These are phyloP conservation scores for Pestalotiopsis sp. DNA, from an alignment of 2,329 filamentous ascomycete genomes.

Conservation along the genomic window DNA sequence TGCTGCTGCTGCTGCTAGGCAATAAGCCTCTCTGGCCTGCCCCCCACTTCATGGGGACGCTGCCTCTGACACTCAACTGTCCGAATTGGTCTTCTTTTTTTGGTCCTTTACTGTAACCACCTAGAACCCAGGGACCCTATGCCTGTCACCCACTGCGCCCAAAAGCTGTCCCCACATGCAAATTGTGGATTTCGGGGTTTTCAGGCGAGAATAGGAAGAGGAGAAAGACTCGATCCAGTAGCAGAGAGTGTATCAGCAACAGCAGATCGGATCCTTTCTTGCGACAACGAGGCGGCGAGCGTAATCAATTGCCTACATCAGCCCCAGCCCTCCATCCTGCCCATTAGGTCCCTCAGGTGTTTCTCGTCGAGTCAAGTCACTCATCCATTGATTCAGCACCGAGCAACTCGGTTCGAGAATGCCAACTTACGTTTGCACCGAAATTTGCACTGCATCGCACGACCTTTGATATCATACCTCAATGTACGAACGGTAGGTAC, in stretches of 20 bases:
- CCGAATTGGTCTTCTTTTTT: slow-evolving; percentile 2
- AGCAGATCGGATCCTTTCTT: not conserved
- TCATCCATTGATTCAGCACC: slow-evolving; percentile 6
- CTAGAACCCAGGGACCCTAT: not conserved
- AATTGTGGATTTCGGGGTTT: not conserved
- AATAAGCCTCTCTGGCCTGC: slow-evolving; percentile 6
- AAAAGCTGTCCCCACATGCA: not conserved
- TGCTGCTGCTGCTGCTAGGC: not conserved
- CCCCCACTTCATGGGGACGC: not conserved
- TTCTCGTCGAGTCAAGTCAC: slow-evolving; percentile 11
- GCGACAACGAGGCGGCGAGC: not conserved
- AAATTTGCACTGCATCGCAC: not conserved
- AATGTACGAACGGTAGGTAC: not conserved
- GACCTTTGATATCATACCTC: not conserved
- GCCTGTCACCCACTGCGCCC: slow-evolving; percentile 1
- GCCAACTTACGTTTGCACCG: not conserved
- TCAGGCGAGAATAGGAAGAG: not conserved
- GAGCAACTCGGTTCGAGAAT: not conserved
- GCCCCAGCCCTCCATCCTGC: not conserved
- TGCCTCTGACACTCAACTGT: not conserved
- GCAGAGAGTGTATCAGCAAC: slow-evolving; percentile 1
- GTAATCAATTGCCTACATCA: slow-evolving; percentile 11
- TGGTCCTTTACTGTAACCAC: not conserved
- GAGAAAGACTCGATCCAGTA: not conserved
- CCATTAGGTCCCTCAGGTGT: slow-evolving; percentile 1